A percentile compares a stretch with the other conserved stretches of the same genome.
Conservation (phyloP, 2,329 filamentous ascomycete species). For the Cladosporium velox region DNA sequence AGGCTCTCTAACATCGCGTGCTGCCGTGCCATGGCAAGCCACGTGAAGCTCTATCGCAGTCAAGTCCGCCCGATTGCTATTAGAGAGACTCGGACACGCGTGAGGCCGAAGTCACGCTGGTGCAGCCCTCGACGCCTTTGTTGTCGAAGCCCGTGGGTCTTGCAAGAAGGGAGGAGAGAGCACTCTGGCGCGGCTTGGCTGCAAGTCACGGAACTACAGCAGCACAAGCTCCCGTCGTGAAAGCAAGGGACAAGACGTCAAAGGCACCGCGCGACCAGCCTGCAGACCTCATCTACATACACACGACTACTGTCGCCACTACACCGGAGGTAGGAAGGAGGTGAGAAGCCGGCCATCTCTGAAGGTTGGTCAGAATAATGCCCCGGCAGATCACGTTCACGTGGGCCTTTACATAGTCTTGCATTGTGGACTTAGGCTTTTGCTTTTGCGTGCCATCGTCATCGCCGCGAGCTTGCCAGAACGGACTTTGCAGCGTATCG, state of each 20-base stretch:
- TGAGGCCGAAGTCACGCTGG: not conserved
- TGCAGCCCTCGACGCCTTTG: not conserved
- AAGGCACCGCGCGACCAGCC: no score
- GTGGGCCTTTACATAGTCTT: not conserved
- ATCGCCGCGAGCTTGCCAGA: not conserved
- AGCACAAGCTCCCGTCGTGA: not conserved
- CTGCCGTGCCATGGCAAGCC: constrained; percentile 1
- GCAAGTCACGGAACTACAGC: no score
- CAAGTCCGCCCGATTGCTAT: not conserved
- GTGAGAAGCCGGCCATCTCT: not conserved
- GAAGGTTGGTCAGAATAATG: no score
- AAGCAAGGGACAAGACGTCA: not conserved
- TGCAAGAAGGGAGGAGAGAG: not conserved
- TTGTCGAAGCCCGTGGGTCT: not conserved
- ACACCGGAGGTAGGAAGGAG: not conserved
- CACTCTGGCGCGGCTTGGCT: not conserved
- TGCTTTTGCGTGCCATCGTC: not conserved
- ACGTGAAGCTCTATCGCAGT: not conserved
- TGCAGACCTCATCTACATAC: not conserved
- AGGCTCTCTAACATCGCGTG: not conserved
- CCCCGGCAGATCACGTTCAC: not conserved
- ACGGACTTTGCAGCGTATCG: constrained; percentile 11
- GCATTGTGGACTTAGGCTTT: not conserved
- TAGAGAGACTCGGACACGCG: not conserved
- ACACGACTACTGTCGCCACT: not conserved